These are phyloP conservation scores for Fraxinus paxiana DNA, from an alignment of 305 asterid genomes.

Conservation along the genomic window DNA sequence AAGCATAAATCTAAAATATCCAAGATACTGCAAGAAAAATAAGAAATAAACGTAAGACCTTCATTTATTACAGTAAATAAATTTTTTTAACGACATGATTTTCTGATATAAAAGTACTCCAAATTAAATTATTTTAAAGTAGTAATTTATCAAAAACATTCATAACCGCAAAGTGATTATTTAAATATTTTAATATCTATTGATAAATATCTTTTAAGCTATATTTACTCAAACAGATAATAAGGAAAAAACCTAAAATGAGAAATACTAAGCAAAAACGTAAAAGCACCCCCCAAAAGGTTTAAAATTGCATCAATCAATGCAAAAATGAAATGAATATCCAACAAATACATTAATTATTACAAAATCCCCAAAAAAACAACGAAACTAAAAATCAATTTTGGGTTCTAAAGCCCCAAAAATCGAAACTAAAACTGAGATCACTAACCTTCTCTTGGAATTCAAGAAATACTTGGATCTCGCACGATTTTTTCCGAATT, in stretches of 20 bases:
- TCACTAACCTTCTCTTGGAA: slow-evolving; percentile 42
- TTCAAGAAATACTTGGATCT: slow-evolving; percentile 17
- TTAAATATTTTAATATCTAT: not conserved
- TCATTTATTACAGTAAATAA: not conserved
- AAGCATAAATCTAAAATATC: not conserved
- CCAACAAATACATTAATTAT: not conserved
- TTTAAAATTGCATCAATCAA: slow-evolving; percentile 7
- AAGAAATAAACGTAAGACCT: not conserved
- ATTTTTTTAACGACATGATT: not conserved
- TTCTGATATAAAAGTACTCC: not conserved
- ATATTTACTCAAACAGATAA: not conserved
- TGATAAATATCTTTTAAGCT: not conserved
- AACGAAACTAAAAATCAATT: slow-evolving; percentile 20
- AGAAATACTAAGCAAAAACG: not conserved
- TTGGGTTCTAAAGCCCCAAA: not conserved
- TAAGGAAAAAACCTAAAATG: not conserved
- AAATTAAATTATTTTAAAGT: not conserved
- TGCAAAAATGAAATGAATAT: not conserved
- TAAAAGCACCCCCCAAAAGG: not conserved
- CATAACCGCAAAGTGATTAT: not conserved
- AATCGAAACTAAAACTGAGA: slow-evolving; percentile 22
- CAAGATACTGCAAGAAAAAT: slow-evolving; percentile 1
- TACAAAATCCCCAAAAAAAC: slow-evolving; percentile 24
- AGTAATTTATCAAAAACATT: not conserved
- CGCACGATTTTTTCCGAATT: not conserved